phyloP scores from a whole-genome alignment of 2,329 filamentous ascomycete genomes.

The Basipetospora chlamydospora region DNA sequence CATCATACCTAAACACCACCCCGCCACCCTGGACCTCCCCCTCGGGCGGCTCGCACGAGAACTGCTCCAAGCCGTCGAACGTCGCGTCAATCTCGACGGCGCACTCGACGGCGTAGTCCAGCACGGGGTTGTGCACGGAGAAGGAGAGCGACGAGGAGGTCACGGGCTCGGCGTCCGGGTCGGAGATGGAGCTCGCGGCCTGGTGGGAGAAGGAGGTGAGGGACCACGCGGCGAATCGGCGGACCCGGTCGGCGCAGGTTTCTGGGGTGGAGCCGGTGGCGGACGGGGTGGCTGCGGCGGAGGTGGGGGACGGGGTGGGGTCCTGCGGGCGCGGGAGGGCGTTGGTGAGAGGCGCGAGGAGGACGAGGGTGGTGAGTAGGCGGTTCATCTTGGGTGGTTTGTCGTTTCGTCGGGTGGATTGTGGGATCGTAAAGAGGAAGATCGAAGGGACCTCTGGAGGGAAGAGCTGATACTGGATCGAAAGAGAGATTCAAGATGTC shows the following conservation, averaged over 20 bases:
- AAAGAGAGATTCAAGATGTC: no score
- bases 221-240: neutral
- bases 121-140: neutral
- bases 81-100: neutral
- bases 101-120: neutral
- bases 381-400: no score
- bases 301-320: neutral
- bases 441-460: no score
- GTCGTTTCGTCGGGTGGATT: no score
- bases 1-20: neutral
- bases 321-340: neutral
- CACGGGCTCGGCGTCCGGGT: neutral
- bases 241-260: neutral
- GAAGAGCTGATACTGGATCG: no score
- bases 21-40: neutral
- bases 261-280: no score
- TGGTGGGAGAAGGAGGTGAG: neutral
- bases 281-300: neutral
- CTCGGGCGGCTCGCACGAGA: neutral
- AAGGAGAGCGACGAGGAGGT: neutral
- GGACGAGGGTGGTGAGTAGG: neutral
- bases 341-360: neutral
- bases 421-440: no score
- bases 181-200: neutral
- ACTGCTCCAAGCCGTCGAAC: neutral